Base-by-base conservation (phyloP, 495 filamentous ascomycete species). In the Daldinia grandis region DNA sequence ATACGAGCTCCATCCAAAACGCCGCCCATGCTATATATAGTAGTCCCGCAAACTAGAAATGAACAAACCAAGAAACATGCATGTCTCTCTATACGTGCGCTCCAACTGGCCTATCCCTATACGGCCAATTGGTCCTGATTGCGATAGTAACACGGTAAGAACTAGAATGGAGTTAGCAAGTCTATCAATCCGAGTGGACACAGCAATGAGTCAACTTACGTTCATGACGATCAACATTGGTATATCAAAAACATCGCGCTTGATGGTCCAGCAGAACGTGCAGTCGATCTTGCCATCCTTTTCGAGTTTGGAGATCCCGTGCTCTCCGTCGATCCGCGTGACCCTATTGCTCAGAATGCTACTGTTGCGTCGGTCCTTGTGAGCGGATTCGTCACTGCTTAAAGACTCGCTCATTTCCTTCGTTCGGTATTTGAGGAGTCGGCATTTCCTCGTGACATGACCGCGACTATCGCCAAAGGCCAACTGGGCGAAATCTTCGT, bases 201-300 rank as follows among this genome's bases (percentile, higher is more conserved):
- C 21, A 25, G 33, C 15, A 49, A 8, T 21, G 15, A 17, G 35
- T 0, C 6, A 35, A 90, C 94, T 89, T 76, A 97, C 95, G 81
- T 97, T 97, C 83, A 97, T 94, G 74, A 97, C 89, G 80, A 98
- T 95, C 78, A 99, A 81, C 94, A 97, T 98, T 28, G 95, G 95
- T 78, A 99, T 97, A 79, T 98, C 95, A 81, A 98, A 99, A 50
- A 95, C 92, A 79, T 99, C 95, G 66, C 95, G 85, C 84, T 94
- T 95, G 62, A 98, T 93, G 67, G 92, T 93, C 95, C 95, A 99
- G 82, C 91, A 95, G 80, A 94, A 96, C 73, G 89, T 93, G 83
- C 94, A 97, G 75, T 97, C 92, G 54, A 98, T 90, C 79, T 93
- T 95, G 65, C 95, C 95, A 67, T 97, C 93, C 76, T 89, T 91